Evolutionary conservation across 768 basidiomycete genomes (phyloP).

Genomic region (Coprinopsis cinerea): DNA sequence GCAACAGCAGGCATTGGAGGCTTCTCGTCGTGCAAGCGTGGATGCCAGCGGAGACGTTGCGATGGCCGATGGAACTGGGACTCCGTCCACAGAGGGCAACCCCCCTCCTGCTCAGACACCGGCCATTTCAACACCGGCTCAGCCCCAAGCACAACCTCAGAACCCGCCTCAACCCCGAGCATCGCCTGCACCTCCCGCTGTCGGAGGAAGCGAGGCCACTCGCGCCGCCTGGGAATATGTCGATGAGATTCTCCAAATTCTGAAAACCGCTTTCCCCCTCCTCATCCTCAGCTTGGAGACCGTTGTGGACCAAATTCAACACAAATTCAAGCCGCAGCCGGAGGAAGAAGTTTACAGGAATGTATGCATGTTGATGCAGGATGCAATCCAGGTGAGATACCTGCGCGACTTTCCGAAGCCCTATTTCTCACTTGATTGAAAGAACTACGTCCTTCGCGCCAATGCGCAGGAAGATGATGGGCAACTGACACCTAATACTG

Average conservation of each 20-base stretch:
- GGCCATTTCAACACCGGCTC: neutral
- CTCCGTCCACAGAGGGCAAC: conserved; percentile 3
- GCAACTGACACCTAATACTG: conserved; percentile 47
- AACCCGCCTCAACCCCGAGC: conserved; percentile 12
- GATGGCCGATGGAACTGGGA: conserved; percentile 17
- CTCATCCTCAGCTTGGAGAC: conserved; percentile 94
- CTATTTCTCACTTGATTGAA: neutral
- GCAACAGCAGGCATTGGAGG: conserved; percentile 21
- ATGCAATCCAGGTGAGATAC: conserved; percentile 69
- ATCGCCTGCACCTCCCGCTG: conserved; percentile 3
- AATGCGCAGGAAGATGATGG: conserved; percentile 65
- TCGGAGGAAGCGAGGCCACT: conserved; percentile 18
- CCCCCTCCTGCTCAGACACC: neutral
- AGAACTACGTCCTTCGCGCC: conserved; percentile 71
- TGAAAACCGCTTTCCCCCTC: conserved; percentile 95
- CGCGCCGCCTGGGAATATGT: conserved; percentile 85
- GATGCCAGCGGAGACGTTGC: conserved; percentile 17
- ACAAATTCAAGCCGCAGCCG: conserved; percentile 79
- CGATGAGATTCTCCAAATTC: conserved; percentile 87
- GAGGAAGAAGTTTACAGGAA: conserved; percentile 96
- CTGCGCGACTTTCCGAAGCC: neutral
- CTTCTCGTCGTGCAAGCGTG: conserved; percentile 22
- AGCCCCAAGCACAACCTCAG: conserved; percentile 3
- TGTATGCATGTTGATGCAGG: conserved; percentile 80
- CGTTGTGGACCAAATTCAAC: conserved; percentile 89